A percentile compares a stretch with the other conserved stretches of the same genome.
phyloP scores from a whole-genome alignment of 768 basidiomycete species.

The Serpula lacrymans region DNA sequence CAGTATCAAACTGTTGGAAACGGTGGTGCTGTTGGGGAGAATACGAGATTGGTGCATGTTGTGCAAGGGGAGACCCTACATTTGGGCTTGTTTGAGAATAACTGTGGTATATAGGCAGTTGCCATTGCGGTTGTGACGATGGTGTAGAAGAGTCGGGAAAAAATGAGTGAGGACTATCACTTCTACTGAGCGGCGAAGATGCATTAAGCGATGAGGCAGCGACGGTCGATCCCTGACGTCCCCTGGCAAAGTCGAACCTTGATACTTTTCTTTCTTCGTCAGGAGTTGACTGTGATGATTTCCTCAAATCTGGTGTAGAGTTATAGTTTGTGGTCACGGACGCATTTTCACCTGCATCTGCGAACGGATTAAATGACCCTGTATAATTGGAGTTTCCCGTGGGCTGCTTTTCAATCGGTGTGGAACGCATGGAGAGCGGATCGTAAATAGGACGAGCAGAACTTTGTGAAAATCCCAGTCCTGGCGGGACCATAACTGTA shows the following conservation, averaged over 20 bases:
- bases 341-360: slow-evolving; percentile 53
- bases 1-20: slow-evolving; percentile 56
- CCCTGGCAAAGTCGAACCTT: slow-evolving; percentile 77
- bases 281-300: slow-evolving; percentile 46
- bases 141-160: slow-evolving; percentile 38
- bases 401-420: slow-evolving; percentile 44
- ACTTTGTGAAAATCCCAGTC: slow-evolving; percentile 47
- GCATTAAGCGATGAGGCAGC: slow-evolving; percentile 59
- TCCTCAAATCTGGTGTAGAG: slow-evolving; percentile 28
- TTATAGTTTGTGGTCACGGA: slow-evolving; percentile 22
- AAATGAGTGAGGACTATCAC: slow-evolving; percentile 47
- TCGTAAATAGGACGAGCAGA: slow-evolving; percentile 55
- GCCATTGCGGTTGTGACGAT: slow-evolving; percentile 42
- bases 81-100: slow-evolving; percentile 36
- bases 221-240: slow-evolving; percentile 56
- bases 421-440: slow-evolving; percentile 38
- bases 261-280: slow-evolving; percentile 67
- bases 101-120: slow-evolving; percentile 36
- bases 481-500: slow-evolving; percentile 49
- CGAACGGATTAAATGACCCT: slow-evolving; percentile 81
- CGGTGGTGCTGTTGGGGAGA: slow-evolving; percentile 35
- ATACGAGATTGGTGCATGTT: slow-evolving; percentile 39
- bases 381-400: slow-evolving; percentile 53
- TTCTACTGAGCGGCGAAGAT: slow-evolving; percentile 51
- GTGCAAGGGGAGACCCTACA: slow-evolving; percentile 44